Evolutionary conservation across 2,329 filamentous ascomycete genomes (phyloP), one percentile per base, ranked within the genome.

Genomic region (Chrysoporthe austroafricana): DNA sequence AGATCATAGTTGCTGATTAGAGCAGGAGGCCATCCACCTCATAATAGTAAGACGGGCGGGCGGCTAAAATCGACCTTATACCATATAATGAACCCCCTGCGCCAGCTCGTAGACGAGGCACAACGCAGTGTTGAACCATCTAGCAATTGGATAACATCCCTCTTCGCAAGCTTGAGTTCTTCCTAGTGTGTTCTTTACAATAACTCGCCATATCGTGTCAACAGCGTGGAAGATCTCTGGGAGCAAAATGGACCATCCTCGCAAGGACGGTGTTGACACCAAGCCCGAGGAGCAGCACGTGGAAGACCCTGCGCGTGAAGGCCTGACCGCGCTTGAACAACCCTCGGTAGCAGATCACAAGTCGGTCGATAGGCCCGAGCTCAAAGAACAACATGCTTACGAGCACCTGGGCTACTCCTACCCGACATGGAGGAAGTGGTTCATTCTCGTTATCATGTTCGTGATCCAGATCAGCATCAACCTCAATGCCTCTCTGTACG

Each of bases 391-490:
- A 54, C 11, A 54, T 26, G 13, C 50, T 21, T 18, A 73, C 76
- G 50, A 54, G 26, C 50, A 54, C 34, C 81, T 85, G 1, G 84
- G 79, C 11, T 82, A 80, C 72, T 73, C 73, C 26, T 86, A 79
- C 73, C 75, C 83, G 0, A 73, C 74, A 4, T 77, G 75, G 77
- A 84, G 83, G 72, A 86, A 86, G 74, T 88, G 85, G 85, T 75
- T 75, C 68, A 83, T 85, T 63, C 78, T 87, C 46, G 76, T 75
- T 36, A 78, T 83, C 69, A 83, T 86, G 71, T 85, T 86, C 74
- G 74, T 81, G 50, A 82, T 86, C 9, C 84, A 86, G 70, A 80
- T 83, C 34, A 85, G 83, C 16, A 87, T 87, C 84, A 87, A 86
- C 73, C 82, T 84, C 72, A 86, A 86, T 72, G 82, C 84, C 0